Base-by-base conservation (phyloP, 2,329 filamentous ascomycete genomes). In the Penicillium sp. region DNA sequence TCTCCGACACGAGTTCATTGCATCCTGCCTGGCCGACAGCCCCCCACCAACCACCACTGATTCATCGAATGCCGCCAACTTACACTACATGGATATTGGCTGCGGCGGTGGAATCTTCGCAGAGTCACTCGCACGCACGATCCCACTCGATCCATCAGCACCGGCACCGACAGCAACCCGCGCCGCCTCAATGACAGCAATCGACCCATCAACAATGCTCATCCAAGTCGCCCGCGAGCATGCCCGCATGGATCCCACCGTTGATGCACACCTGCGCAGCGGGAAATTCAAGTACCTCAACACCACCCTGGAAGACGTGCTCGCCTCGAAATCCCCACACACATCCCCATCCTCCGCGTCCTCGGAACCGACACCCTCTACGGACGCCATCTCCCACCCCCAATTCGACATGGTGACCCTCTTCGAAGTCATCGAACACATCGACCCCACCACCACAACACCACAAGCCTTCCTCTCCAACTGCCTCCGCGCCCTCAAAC, bases 61-160 rank as follows among this genome's bases (percentile, higher is more conserved):
- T 22, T 22, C 65, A 53, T 51, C 67, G 61, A 48, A 64, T 38
- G 68, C 64, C 67, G 69, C 60, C 65, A 69, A 72, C 66, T 59
- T 70, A 60, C 83, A 84, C 37, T 96, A 92, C 76, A 89, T 99
- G 56, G 95, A 99, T 76, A 86, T 99, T 60, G 95, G 95, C 67
- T 98, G 95, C 78, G 95, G 95, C 63, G 95, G 94, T 25, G 95
- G 95, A 63, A 98, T 98, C 76, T 97, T 98, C 75, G 93, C 94
- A 60, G 95, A 98, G 77, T 81, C 79, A 0, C 74, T 80, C 14
- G 79, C 79, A 4, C 76, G 79, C 11, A 79, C 76, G 2, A 78
- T 79, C 55, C 74, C 75, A 6, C 54, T 65, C 14, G 62, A 62
- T 28, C 37, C 64, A 46, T 49, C 58, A 8, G 56, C 48, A 14